These are phyloP conservation scores for Echinochloa phyllopogon DNA, from an alignment of 176 grass and related monocot genomes.

Conservation along the genomic window DNA sequence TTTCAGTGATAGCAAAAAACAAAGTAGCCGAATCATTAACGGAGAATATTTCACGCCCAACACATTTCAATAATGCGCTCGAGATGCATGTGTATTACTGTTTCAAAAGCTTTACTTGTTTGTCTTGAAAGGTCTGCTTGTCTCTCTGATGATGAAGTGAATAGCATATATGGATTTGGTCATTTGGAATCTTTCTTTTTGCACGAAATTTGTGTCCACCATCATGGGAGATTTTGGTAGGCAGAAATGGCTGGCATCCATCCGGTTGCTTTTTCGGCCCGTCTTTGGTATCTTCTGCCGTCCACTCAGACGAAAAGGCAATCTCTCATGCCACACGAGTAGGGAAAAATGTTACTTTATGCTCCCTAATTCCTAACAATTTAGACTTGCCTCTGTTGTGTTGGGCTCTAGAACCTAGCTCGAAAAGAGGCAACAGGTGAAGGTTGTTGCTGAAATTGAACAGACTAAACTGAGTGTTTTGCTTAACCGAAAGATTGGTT, in stretches of 20 bases:
- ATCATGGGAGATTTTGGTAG: not conserved
- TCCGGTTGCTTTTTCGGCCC: not conserved
- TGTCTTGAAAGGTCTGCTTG: not conserved
- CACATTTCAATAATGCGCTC: not conserved
- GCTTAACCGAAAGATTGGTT: not conserved
- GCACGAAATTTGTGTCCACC: not conserved
- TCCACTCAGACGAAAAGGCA: constrained; percentile 2
- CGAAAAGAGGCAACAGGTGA: not conserved
- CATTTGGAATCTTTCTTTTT: not conserved
- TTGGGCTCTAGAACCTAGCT: not conserved
- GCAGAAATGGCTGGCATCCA: not conserved
- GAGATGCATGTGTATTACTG: not conserved
- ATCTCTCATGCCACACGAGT: not conserved
- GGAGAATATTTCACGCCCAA: not conserved
- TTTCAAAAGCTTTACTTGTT: not conserved
- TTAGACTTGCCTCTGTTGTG: not conserved
- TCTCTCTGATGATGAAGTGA: not conserved
- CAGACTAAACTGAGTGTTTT: not conserved
- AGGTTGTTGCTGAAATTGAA: not conserved
- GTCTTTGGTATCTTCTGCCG: constrained; percentile 8
- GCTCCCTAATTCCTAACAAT: not conserved
- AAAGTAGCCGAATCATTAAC: not conserved
- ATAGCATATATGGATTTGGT: not conserved
- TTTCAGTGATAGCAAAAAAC: not conserved
- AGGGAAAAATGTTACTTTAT: not conserved